Evolutionary conservation across 163 green algal genomes (phyloP).

Genomic region (Volvox carteri): DNA sequence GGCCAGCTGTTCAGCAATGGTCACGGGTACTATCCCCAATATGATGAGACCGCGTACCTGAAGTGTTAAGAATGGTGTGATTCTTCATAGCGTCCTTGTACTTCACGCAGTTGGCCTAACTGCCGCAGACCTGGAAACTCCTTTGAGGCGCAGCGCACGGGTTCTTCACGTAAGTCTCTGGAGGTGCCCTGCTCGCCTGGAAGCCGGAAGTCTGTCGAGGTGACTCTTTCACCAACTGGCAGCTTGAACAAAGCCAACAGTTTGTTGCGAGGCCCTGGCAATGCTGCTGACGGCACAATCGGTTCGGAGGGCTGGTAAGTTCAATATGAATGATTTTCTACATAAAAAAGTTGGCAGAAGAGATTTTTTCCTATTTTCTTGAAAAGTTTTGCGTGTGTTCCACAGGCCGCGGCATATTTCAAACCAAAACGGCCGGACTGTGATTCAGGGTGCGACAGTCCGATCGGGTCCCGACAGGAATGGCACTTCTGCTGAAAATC

Average conservation of each 20-base stretch:
- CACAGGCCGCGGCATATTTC: no score
- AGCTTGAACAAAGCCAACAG: slow-evolving; percentile 15
- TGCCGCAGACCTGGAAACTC: neutral
- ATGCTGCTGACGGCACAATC: slow-evolving; percentile 25
- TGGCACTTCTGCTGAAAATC: no score
- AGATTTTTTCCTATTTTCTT: no score
- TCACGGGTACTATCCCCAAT: no score
- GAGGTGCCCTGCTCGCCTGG: neutral
- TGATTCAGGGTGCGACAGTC: no score
- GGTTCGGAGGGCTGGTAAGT: slow-evolving; percentile 43
- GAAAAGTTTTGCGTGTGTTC: no score
- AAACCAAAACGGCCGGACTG: no score
- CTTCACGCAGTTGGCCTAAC: neutral
- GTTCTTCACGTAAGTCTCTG: neutral
- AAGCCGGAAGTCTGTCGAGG: neutral
- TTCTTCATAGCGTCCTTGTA: neutral
- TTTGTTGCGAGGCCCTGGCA: slow-evolving; percentile 5
- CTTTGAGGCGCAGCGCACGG: slow-evolving; percentile 13
- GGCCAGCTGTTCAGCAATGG: no score
- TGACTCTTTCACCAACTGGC: neutral
- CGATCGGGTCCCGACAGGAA: no score
- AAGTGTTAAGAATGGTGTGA: neutral
- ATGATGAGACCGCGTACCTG: no score
- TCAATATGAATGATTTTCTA: neutral
- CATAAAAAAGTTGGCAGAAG: no score